These are phyloP conservation scores for Basidiobolus heterosporus DNA, from an alignment of 371 early-diverging fungal genomes.

Conservation along the genomic window DNA sequence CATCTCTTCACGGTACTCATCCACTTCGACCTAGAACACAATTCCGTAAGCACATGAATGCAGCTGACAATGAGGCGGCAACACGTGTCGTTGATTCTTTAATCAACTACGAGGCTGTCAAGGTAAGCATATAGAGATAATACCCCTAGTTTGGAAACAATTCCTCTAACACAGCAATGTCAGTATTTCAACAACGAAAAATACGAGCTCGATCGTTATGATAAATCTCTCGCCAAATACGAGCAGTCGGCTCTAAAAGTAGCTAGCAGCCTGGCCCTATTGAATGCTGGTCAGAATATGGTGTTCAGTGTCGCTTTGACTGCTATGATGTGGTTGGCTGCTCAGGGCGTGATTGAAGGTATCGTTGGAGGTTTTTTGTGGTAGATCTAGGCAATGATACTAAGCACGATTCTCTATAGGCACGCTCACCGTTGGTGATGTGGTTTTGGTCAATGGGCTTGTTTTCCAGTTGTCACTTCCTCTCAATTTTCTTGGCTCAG, in stretches of 20 bases:
- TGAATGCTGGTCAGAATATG: constrained; percentile 87
- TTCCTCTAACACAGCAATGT: not conserved
- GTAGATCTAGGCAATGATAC: not conserved
- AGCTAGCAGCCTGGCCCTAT: constrained; percentile 63
- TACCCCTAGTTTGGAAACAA: not conserved
- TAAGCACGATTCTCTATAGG: constrained; percentile 7
- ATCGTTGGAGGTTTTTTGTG: not conserved
- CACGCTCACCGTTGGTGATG: constrained; percentile 82
- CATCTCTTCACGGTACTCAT: not conserved
- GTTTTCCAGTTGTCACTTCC: constrained; percentile 88
- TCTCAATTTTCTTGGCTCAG: constrained; percentile 91
- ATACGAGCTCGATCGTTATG: constrained; percentile 72
- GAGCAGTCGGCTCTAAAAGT: constrained; percentile 82
- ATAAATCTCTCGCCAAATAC: constrained; percentile 67
- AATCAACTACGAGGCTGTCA: constrained; percentile 88
- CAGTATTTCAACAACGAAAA: constrained; percentile 80
- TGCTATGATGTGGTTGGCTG: constrained; percentile 82
- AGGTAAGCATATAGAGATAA: constrained; percentile 23
- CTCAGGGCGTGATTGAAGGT: constrained; percentile 66
- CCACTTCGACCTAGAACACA: constrained; percentile 36
- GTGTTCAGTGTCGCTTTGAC: constrained; percentile 82
- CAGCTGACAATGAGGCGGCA: constrained; percentile 86
- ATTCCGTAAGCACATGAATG: constrained; percentile 77
- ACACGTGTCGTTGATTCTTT: constrained; percentile 82
- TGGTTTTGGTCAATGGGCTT: constrained; percentile 91